Percentiles rank a stretch among this genome's conserved stretches.
These are phyloP conservation scores for Chytriomyces sp. DNA, from an alignment of 192 early-diverging fungal species.

Conservation along the genomic window DNA sequence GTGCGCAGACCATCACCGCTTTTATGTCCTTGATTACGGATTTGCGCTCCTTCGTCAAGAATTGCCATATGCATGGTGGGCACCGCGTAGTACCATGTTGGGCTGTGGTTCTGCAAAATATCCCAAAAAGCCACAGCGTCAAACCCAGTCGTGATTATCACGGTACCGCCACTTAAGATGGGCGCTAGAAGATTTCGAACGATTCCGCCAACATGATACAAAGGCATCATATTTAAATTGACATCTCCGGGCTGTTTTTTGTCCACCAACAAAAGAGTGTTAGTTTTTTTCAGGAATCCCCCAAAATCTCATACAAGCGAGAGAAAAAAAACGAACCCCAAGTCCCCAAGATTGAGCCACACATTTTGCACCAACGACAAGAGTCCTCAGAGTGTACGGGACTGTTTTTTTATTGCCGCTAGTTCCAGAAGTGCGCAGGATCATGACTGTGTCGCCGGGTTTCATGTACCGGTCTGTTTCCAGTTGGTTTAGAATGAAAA, in stretches of 20 bases:
- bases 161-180: constrained; percentile 69
- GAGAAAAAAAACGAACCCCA: constrained; percentile 45
- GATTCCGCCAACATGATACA: constrained; percentile 72
- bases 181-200: constrained; percentile 77
- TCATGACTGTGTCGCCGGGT: constrained; percentile 30
- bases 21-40: background rate
- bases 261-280: too few species aligned
- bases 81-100: constrained; percentile 53
- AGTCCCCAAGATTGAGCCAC: constrained; percentile 49
- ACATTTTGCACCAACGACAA: constrained; percentile 32
- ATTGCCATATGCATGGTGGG: constrained; percentile 81
- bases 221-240: constrained; percentile 43
- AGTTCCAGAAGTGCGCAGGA: constrained; percentile 82
- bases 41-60: constrained; percentile 2
- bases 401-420: constrained; percentile 61
- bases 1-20: background rate
- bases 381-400: constrained; percentile 24
- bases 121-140: constrained; percentile 41
- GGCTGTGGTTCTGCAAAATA: constrained; percentile 31
- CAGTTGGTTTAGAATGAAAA: background rate
- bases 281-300: background rate
- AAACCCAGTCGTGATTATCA: constrained; percentile 62
- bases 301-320: background rate
- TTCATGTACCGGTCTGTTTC: background rate
- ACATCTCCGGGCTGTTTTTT: constrained; percentile 23